phyloP scores from a whole-genome alignment of 208 protist genomes.

The Acanthamoeba rhysodes region DNA sequence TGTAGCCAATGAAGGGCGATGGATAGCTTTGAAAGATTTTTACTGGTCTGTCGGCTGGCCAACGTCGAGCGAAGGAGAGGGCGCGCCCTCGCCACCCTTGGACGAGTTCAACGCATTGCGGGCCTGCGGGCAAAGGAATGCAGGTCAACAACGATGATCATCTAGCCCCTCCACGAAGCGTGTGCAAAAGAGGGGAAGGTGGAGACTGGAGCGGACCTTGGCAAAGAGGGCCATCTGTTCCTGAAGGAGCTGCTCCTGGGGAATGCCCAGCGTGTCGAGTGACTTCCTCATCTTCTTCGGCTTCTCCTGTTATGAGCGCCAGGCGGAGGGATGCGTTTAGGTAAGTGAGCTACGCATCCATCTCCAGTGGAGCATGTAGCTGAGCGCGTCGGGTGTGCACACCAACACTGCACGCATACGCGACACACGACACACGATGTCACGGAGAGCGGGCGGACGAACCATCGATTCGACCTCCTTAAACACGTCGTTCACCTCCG shows the following conservation, averaged over 20 bases:
- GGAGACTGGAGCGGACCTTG: conserved; percentile 23
- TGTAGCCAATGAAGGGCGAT: no score
- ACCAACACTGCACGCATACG: background rate
- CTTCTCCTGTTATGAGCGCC: conserved; percentile 27
- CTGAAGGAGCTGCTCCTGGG: conserved; percentile 77
- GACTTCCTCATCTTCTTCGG: conserved; percentile 76
- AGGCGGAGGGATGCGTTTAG: background rate
- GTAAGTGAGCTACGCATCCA: background rate
- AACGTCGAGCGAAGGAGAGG: conserved; percentile 15
- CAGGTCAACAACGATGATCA: background rate
- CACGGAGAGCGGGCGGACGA: background rate
- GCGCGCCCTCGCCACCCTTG: background rate
- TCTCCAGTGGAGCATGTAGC: no score
- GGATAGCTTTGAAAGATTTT: background rate
- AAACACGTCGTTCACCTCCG: conserved; percentile 77
- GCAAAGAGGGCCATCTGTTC: conserved; percentile 82
- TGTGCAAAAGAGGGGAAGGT: no score
- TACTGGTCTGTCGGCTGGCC: background rate
- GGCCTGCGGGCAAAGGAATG: background rate
- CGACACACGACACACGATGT: background rate
- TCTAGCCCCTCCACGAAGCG: no score
- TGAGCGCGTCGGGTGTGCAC: no score
- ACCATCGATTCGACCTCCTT: conserved; percentile 80
- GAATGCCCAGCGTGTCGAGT: conserved; percentile 74
- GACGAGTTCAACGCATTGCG: conserved; percentile 19